Percentiles rank a stretch among this genome's conserved stretches.
Evolutionary conservation across 768 basidiomycete genomes (phyloP).

Genomic region (Rhodotorula kratochvilovae): DNA sequence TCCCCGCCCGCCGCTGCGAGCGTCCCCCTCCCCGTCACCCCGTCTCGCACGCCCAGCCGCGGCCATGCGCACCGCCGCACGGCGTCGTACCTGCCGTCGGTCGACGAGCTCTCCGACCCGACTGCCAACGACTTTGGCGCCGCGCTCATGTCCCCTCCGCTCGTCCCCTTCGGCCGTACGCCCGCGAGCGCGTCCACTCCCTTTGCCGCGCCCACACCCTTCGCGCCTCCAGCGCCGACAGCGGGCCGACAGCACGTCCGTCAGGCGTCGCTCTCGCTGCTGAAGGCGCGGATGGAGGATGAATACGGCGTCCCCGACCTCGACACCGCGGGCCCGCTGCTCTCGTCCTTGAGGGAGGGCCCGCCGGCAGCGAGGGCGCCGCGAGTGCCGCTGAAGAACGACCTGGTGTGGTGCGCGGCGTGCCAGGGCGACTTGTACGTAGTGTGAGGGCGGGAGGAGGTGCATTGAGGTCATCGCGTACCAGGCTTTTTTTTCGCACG

Average conservation of each 20-base stretch:
- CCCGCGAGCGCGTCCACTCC: background rate
- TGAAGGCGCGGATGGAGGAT: conserved; percentile 83
- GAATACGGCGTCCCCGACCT: conserved; percentile 49
- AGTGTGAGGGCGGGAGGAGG: background rate
- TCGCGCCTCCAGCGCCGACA: no score
- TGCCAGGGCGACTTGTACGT: conserved; percentile 13
- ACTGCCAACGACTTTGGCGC: background rate
- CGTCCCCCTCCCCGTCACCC: background rate
- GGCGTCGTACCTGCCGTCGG: background rate
- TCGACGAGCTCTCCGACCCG: conserved; percentile 6
- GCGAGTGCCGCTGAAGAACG: conserved; percentile 14
- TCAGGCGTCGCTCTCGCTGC: conserved; percentile 50
- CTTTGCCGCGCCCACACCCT: background rate
- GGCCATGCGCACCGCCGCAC: conserved; percentile 12
- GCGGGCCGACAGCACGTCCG: conserved; percentile 9
- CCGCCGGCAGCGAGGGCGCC: background rate
- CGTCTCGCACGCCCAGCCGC: background rate
- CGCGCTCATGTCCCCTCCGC: conserved; percentile 1
- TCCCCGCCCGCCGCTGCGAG: background rate
- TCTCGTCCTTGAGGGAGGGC: background rate
- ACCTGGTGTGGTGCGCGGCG: conserved; percentile 14
- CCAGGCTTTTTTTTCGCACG: no score
- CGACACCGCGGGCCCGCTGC: background rate
- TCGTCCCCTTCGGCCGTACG: background rate
- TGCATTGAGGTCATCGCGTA: no score